A percentile compares a stretch with the other conserved stretches of the same genome.
Conservation (phyloP, 768 basidiomycete genomes). For the Russula vinacea region DNA sequence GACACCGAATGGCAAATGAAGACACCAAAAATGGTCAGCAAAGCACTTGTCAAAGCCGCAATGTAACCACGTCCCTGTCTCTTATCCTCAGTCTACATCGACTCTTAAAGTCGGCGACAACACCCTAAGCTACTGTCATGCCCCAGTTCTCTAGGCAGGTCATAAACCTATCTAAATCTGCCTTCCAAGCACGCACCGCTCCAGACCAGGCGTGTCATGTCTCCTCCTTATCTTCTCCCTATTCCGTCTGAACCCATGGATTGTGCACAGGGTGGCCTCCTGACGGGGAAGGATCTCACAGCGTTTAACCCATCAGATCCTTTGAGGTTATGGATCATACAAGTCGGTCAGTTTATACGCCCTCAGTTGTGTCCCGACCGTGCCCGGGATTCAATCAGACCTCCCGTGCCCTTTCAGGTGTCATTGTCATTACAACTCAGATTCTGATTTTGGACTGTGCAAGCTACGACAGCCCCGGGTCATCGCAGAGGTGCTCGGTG, state of each 20-base stretch:
- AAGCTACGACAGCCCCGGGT: constrained; percentile 82
- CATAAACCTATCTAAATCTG: constrained; percentile 7
- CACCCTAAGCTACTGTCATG: constrained; percentile 5
- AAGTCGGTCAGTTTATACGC: constrained; percentile 57
- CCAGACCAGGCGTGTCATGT: constrained; percentile 27
- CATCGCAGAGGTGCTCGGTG: constrained; percentile 81
- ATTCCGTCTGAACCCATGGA: neutral
- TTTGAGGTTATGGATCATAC: constrained; percentile 71
- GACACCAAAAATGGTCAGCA: no score
- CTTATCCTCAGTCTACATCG: neutral
- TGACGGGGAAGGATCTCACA: constrained; percentile 70
- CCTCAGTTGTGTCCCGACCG: neutral
- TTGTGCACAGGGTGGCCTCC: constrained; percentile 58
- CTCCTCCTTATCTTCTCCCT: neutral
- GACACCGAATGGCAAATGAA: no score
- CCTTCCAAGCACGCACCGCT: constrained; percentile 13
- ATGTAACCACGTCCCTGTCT: no score
- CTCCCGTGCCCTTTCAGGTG: constrained; percentile 42
- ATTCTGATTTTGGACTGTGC: constrained; percentile 65
- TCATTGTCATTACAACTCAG: constrained; percentile 81
- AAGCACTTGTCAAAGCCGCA: no score
- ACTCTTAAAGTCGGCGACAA: neutral
- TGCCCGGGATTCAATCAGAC: neutral
- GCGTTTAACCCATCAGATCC: constrained; percentile 65
- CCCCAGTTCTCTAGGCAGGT: constrained; percentile 13